Percentiles rank a stretch among this genome's conserved stretches.
Evolutionary conservation across 805 yeast species (phyloP).

Genomic region (Sugiyamaella lignohabitans): DNA sequence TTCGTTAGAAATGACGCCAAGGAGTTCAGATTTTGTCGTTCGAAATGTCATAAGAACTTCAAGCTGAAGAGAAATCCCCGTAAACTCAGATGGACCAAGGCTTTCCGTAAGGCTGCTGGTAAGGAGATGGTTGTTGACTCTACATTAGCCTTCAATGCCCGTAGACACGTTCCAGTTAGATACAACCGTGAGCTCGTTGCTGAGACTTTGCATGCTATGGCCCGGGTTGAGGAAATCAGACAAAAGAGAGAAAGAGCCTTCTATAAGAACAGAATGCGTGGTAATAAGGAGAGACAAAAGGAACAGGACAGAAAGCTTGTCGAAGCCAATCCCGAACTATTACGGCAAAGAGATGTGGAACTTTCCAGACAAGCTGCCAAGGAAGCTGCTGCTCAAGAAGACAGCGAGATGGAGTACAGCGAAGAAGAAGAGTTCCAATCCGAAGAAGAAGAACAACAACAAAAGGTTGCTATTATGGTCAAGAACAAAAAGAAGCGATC

Average conservation of each 20-base stretch:
- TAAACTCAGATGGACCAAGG: constrained; percentile 97
- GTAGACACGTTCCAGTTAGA: constrained; percentile 97
- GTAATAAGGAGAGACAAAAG: constrained; percentile 82
- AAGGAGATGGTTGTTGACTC: constrained; percentile 97
- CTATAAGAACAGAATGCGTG: constrained; percentile 99
- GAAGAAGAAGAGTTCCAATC: constrained; percentile 40
- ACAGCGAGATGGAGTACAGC: constrained; percentile 41
- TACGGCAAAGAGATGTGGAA: constrained; percentile 92
- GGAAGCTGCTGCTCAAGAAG: constrained; percentile 39
- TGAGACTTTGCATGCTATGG: constrained; percentile 91
- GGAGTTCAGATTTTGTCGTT: constrained; percentile 94
- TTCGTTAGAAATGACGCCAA: constrained; percentile 98
- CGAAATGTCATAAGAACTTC: constrained; percentile 96
- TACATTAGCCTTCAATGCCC: constrained; percentile 90
- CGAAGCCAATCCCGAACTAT: constrained; percentile 78
- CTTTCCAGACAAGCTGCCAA: constrained; percentile 62
- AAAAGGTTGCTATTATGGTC: constrained; percentile 46
- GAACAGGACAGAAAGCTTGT: constrained; percentile 84
- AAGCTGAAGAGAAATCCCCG: constrained; percentile 98
- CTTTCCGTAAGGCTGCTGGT: constrained; percentile 98
- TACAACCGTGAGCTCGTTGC: constrained; percentile 95
- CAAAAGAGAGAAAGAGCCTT: constrained; percentile 95
- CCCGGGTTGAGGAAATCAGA: constrained; percentile 92
- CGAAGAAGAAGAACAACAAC: constrained; percentile 39
- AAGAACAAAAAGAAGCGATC: constrained; percentile 56